Base-by-base conservation (phyloP, 2,329 filamentous ascomycete genomes). In the Pseudogymnoascus pannorum region DNA sequence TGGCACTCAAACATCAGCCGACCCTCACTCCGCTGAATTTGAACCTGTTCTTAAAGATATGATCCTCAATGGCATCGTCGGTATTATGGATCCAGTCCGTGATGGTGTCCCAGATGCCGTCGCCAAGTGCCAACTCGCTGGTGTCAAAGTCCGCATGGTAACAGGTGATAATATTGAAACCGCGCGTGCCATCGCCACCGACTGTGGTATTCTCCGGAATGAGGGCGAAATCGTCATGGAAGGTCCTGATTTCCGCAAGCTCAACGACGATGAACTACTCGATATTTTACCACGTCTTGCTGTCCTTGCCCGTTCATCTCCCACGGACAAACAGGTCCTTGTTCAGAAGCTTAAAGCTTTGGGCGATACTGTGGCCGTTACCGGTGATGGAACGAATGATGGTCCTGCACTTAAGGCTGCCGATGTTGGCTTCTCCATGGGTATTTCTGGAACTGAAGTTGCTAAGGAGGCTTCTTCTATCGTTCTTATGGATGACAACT, bases 401-500 rank as follows among this genome's bases (percentile, higher is more conserved):
- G 89, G 88, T 3, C 89, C 89, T 24, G 89, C 89, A 58, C 79
- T 93, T 57, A 92, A 90, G 75, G 87, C 87, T 68, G 89, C 89
- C 5, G 89, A 93, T 70, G 87, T 93, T 57, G 89, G 89, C 24
- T 92, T 93, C 74, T 91, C 89, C 16, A 93, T 93, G 89, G 89
- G 89, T 66, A 90, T 92, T 60, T 82, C 89, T 12, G 89, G 89
- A 64, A 92, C 89, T 0, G 89, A 40, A 20, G 36, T 40, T 40
- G 36, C 36, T 11, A 40, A 40, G 16, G 36, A 40, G 36, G 36
- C 36, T 1, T 92, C 89, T 6, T 87, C 88, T 36, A 93, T 93
- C 64, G 91, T 93, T 68, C 79, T 93, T 12, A 92, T 92, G 89
- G 89, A 92, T 71, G 89, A 93, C 74, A 92, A 92, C 75, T 93